Evolutionary conservation across 2,329 filamentous ascomycete species (phyloP).

Genomic region (Neonectria hederae): DNA sequence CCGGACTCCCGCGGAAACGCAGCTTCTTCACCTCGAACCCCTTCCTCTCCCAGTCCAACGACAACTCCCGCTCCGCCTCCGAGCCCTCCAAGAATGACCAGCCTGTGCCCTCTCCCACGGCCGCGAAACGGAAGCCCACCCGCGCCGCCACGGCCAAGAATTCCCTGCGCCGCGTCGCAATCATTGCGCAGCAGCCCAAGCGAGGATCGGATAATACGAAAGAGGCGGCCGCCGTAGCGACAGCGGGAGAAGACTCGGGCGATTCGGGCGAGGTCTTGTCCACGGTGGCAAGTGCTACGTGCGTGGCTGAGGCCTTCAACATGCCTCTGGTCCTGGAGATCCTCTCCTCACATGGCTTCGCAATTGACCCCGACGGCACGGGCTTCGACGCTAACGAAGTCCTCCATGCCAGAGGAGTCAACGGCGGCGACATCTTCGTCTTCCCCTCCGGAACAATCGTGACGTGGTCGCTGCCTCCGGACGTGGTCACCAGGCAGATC

Average conservation of each 20-base stretch:
- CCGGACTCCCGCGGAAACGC: slow-evolving; percentile 62
- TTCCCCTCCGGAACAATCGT: slow-evolving; percentile 96
- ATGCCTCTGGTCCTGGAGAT: slow-evolving; percentile 69
- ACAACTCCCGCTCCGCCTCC: slow-evolving; percentile 39
- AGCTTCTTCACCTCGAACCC: slow-evolving; percentile 74
- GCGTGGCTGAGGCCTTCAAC: slow-evolving; percentile 70
- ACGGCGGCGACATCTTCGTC: slow-evolving; percentile 88
- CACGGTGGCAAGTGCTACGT: slow-evolving; percentile 66
- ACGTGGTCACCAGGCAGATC: slow-evolving; percentile 78
- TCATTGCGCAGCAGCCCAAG: slow-evolving; percentile 77
- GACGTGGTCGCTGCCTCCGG: slow-evolving; percentile 85
- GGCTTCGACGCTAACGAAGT: slow-evolving; percentile 70
- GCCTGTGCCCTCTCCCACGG: slow-evolving; percentile 13
- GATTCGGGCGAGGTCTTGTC: slow-evolving; percentile 48
- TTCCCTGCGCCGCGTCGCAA: slow-evolving; percentile 84
- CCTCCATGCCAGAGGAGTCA: slow-evolving; percentile 68
- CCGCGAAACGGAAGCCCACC: slow-evolving; percentile 57
- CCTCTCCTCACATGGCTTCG: slow-evolving; percentile 66
- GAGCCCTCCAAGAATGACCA: slow-evolving; percentile 34
- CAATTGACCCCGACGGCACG: slow-evolving; percentile 68
- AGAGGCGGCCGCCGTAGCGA: slow-evolving; percentile 18
- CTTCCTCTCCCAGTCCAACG: slow-evolving; percentile 56
- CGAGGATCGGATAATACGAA: slow-evolving; percentile 46
- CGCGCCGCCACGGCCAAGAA: slow-evolving; percentile 66
- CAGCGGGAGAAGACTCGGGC: slow-evolving; percentile 26